Percentiles rank a stretch among this genome's conserved stretches.
These are phyloP conservation scores for Wickerhamomyces pijperi DNA, from an alignment of 805 yeast species.

Conservation along the genomic window DNA sequence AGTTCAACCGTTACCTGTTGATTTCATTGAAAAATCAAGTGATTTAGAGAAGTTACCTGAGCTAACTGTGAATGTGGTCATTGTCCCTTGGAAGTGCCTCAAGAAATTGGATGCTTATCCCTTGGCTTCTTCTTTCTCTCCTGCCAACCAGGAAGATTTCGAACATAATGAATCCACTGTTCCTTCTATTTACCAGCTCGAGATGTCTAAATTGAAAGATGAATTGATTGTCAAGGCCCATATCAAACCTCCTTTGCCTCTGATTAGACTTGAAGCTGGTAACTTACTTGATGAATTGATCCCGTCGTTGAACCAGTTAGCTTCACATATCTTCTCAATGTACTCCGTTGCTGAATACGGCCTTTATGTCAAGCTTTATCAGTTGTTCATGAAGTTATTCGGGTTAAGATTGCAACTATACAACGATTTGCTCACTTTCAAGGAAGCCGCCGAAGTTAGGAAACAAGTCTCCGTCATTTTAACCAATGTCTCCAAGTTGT, in stretches of 20 bases:
- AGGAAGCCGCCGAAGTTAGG: slow-evolving; percentile 37
- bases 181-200: slow-evolving; percentile 26
- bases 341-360: slow-evolving; percentile 62
- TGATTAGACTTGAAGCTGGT: slow-evolving; percentile 31
- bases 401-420: slow-evolving; percentile 43
- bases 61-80: slow-evolving; percentile 36
- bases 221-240: slow-evolving; percentile 15
- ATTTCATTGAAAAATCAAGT: slow-evolving; percentile 47
- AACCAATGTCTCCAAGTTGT: slow-evolving; percentile 48
- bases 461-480: slow-evolving; percentile 42
- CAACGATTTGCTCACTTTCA: slow-evolving; percentile 39
- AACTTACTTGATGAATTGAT: slow-evolving; percentile 44
- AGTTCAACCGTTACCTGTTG: slow-evolving; percentile 59
- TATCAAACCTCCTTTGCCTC: slow-evolving; percentile 45
- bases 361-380: slow-evolving; percentile 44
- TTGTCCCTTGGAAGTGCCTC: slow-evolving; percentile 51
- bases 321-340: slow-evolving; percentile 56
- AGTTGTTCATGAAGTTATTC: slow-evolving; percentile 45
- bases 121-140: slow-evolving; percentile 23
- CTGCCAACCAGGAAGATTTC: slow-evolving; percentile 19
- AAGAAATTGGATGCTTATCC: slow-evolving; percentile 32
- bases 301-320: slow-evolving; percentile 43
- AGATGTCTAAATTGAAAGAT: slow-evolving; percentile 19
- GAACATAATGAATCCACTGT: slow-evolving; percentile 15
- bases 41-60: slow-evolving; percentile 56